Evolutionary conservation across 305 asterid species (phyloP).

Genomic region (Nicotiana rustica): DNA sequence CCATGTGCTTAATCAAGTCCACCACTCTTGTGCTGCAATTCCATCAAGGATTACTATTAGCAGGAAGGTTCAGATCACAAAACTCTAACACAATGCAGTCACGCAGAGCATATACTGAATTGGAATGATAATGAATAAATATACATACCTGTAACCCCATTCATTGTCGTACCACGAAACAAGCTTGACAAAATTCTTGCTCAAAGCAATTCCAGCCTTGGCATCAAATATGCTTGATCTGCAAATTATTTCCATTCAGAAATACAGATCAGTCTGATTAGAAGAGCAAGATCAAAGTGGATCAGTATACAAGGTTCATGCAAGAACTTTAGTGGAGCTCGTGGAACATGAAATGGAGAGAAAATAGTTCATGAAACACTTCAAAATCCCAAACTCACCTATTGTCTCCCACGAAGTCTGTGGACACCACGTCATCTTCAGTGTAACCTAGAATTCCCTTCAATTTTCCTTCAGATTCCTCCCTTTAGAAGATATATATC

Average conservation of each 20-base stretch:
- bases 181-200: conserved; percentile 62
- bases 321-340: neutral
- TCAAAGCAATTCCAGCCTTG: conserved; percentile 84
- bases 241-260: conserved; percentile 31
- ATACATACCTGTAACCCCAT: conserved; percentile 74
- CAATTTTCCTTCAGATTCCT: no score
- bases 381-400: neutral
- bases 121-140: neutral
- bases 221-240: conserved; percentile 87
- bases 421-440: no score
- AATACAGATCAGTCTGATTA: neutral
- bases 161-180: conserved; percentile 85
- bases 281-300: neutral
- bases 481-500: neutral
- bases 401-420: no score
- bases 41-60: neutral
- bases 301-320: neutral
- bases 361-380: neutral
- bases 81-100: neutral
- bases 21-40: conserved; percentile 70
- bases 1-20: conserved; percentile 67
- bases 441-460: no score
- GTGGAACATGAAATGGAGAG: neutral
- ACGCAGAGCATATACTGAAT: neutral
- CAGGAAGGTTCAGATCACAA: neutral